Conservation (phyloP, 345 rosid genomes). For the Salix purpurea region DNA sequence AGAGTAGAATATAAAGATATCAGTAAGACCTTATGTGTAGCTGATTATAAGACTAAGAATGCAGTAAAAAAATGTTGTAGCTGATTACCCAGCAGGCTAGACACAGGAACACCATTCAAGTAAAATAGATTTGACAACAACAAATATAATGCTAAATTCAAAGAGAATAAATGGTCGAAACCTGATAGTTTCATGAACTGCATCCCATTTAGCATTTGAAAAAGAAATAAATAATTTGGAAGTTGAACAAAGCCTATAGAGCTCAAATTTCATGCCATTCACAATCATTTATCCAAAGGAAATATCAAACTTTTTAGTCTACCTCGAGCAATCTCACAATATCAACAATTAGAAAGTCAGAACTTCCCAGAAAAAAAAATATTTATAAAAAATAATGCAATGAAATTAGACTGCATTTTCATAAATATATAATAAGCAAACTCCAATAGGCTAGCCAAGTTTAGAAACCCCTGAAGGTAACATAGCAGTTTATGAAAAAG, state of each 20-base stretch:
- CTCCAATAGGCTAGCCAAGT: background rate
- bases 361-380: background rate
- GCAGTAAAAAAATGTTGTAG: background rate
- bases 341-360: background rate
- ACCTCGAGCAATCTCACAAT: background rate
- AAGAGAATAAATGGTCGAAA: background rate
- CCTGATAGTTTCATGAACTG: background rate
- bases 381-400: background rate
- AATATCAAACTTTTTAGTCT: background rate
- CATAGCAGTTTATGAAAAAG: constrained; percentile 3
- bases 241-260: background rate
- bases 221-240: background rate
- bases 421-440: background rate
- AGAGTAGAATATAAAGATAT: constrained; percentile 22
- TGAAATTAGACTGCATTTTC: background rate
- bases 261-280: background rate
- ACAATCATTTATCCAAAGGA: background rate
- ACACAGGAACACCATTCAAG: background rate
- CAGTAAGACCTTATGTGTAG: background rate
- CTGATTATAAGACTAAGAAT: background rate
- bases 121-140: background rate
- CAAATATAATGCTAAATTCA: background rate
- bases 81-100: background rate
- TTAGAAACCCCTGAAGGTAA: background rate
- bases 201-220: background rate